phyloP scores from a whole-genome alignment of 371 early-diverging fungal genomes.

The Phascolomyces articulosus region DNA sequence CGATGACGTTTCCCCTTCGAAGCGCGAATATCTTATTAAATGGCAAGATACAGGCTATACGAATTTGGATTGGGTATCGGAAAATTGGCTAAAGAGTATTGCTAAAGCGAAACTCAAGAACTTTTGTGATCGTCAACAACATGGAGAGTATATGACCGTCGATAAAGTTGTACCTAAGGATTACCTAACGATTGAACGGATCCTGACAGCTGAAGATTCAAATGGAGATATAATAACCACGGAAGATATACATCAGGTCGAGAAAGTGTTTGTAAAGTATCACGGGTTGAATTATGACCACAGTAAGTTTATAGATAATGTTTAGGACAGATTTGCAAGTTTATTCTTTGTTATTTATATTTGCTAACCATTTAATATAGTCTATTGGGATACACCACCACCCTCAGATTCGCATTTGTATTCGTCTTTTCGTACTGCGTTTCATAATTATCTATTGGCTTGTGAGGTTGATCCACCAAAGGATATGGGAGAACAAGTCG shows the following conservation, averaged over 20 bases:
- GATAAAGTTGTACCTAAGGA: constrained; percentile 33
- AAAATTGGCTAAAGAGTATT: constrained; percentile 39
- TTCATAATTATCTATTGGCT: constrained; percentile 30
- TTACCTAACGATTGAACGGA: constrained; percentile 50
- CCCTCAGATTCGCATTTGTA: constrained; percentile 29
- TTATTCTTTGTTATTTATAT: no score
- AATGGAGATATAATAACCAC: constrained; percentile 20
- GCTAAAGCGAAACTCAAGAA: constrained; percentile 23
- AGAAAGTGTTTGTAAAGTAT: constrained; percentile 49
- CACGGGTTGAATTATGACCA: constrained; percentile 52
- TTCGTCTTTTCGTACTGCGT: constrained; percentile 42
- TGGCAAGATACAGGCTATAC: constrained; percentile 61
- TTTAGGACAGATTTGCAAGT: no score
- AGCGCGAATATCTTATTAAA: constrained; percentile 41
- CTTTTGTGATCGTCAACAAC: constrained; percentile 24
- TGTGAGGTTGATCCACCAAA: constrained; percentile 38
- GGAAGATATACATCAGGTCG: constrained; percentile 9
- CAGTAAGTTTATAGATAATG: constrained; percentile 42
- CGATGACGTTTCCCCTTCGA: not conserved
- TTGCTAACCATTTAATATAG: constrained; percentile 7
- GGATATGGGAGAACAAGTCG: constrained; percentile 37
- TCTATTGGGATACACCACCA: constrained; percentile 42
- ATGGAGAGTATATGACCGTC: constrained; percentile 12
- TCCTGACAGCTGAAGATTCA: constrained; percentile 46
- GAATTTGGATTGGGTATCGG: constrained; percentile 62